Evolutionary conservation across 371 early-diverging fungal species (phyloP).

Genomic region (Fennellomyces sp.): DNA sequence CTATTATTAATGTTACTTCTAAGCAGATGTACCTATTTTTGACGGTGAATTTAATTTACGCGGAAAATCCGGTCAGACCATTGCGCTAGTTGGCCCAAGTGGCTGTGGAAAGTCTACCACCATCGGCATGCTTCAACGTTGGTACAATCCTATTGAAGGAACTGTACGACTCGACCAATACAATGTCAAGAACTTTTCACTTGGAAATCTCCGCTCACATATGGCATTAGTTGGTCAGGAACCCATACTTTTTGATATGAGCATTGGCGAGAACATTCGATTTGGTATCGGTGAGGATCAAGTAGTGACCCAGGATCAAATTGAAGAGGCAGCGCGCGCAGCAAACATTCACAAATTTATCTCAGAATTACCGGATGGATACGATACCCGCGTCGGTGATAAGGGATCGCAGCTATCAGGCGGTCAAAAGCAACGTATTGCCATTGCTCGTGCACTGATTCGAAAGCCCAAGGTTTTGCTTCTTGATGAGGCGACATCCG

Average conservation of each 20-base stretch:
- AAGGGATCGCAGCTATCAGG: conserved; percentile 55
- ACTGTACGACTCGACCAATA: conserved; percentile 62
- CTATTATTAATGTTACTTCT: conserved; percentile 74
- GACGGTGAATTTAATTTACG: conserved; percentile 69
- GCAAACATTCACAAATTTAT: conserved; percentile 84
- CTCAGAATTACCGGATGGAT: conserved; percentile 63
- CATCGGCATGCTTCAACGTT: conserved; percentile 81
- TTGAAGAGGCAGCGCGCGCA: conserved; percentile 57
- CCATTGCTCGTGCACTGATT: conserved; percentile 65
- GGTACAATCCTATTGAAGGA: conserved; percentile 77
- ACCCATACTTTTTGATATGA: conserved; percentile 77
- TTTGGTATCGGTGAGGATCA: conserved; percentile 62
- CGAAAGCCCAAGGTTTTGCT: conserved; percentile 84
- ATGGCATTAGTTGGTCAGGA: conserved; percentile 89
- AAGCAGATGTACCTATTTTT: conserved; percentile 77
- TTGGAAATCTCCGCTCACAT: conserved; percentile 64
- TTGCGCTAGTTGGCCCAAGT: conserved; percentile 73
- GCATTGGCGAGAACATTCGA: conserved; percentile 75
- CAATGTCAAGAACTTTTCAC: conserved; percentile 63
- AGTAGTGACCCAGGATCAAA: conserved; percentile 51
- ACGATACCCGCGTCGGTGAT: conserved; percentile 79
- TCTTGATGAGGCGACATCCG: conserved; percentile 96
- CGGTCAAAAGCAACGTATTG: conserved; percentile 31
- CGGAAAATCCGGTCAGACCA: conserved; percentile 74
- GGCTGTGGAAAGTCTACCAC: conserved; percentile 79